phyloP scores from a whole-genome alignment of 768 basidiomycete species.

The Boletus coccyginus region DNA sequence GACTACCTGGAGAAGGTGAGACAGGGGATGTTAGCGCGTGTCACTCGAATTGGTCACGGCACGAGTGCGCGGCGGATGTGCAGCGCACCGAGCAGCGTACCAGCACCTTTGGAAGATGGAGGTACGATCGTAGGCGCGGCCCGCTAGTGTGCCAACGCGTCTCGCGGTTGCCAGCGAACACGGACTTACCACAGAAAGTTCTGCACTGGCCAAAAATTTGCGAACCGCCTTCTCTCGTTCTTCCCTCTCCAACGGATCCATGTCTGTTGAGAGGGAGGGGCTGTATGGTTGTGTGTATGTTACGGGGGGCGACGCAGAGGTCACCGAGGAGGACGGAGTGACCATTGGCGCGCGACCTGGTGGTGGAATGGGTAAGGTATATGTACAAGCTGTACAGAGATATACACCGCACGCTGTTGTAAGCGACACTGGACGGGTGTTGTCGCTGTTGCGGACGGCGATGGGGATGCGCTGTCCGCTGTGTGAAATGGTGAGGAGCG shows the following conservation, averaged over 20 bases:
- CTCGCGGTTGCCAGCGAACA: slow-evolving; percentile 29
- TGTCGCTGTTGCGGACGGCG: slow-evolving; percentile 33
- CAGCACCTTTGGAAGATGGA: slow-evolving; percentile 2
- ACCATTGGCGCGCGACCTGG: slow-evolving; percentile 54
- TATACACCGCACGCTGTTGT: slow-evolving; percentile 13
- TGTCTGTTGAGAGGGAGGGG: slow-evolving; percentile 40
- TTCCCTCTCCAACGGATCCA: slow-evolving; percentile 47
- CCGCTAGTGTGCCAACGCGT: slow-evolving; percentile 45
- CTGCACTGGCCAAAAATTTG: slow-evolving; percentile 76
- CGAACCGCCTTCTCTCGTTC: slow-evolving; percentile 65
- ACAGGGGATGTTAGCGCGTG: slow-evolving; percentile 30
- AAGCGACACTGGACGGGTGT: slow-evolving; percentile 11
- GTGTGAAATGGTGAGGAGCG: slow-evolving; percentile 38
- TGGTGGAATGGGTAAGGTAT: slow-evolving; percentile 1
- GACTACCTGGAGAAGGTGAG: slow-evolving; percentile 56
- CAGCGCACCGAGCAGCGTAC: slow-evolving; percentile 1
- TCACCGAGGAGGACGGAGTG: slow-evolving; percentile 77
- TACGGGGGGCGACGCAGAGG: slow-evolving; percentile 77
- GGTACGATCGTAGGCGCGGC: slow-evolving; percentile 21
- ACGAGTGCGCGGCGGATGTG: slow-evolving; percentile 3
- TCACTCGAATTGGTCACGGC: slow-evolving; percentile 6
- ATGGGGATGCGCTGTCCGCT: slow-evolving; percentile 35
- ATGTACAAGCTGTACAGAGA: slow-evolving; percentile 17
- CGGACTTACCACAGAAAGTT: slow-evolving; percentile 72
- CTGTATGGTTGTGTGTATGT: slow-evolving; percentile 52